Evolutionary conservation across 1,139 yeast genomes (phyloP).

Genomic region (Yamadazyma spencermartinsiae): DNA sequence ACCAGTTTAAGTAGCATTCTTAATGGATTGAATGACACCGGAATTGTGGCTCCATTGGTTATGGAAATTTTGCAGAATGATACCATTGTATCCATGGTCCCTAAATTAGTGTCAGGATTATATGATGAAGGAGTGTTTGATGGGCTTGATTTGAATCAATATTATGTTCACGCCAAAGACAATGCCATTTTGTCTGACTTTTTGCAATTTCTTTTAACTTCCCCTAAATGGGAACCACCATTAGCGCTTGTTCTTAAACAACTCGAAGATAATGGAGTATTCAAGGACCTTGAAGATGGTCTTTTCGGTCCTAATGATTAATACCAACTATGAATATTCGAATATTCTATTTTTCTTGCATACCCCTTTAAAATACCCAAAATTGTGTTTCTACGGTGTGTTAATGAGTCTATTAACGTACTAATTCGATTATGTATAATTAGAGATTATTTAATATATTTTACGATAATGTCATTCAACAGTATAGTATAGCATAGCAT

Average conservation of each 20-base stretch:
- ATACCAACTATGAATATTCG: conserved; percentile 1
- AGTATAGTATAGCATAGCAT: too few relatives aligned
- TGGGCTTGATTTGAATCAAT: conserved; percentile 25
- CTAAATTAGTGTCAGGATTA: conserved; percentile 26
- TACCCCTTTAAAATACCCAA: not conserved
- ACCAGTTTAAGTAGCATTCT: conserved; percentile 27
- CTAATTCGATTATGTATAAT: not conserved
- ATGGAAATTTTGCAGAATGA: conserved; percentile 27
- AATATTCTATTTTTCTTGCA: not conserved
- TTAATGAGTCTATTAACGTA: not conserved
- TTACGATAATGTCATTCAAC: not conserved
- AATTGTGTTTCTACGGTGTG: not conserved
- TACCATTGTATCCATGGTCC: conserved; percentile 24
- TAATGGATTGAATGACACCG: conserved; percentile 34
- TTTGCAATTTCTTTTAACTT: conserved; percentile 28
- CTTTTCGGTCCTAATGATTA: conserved; percentile 32
- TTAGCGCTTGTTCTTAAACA: conserved; percentile 33
- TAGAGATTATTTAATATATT: not conserved
- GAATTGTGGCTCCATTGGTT: conserved; percentile 29
- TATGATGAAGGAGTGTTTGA: conserved; percentile 38
- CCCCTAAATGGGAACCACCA: conserved; percentile 33
- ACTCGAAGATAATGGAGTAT: conserved; percentile 36
- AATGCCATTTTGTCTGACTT: conserved; percentile 22
- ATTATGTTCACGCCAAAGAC: conserved; percentile 27
- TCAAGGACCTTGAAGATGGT: conserved; percentile 31